Percentiles rank a stretch among this genome's conserved stretches.
Conservation (phyloP, 73 alveolate genomes). For the Diophrys sp. region DNA sequence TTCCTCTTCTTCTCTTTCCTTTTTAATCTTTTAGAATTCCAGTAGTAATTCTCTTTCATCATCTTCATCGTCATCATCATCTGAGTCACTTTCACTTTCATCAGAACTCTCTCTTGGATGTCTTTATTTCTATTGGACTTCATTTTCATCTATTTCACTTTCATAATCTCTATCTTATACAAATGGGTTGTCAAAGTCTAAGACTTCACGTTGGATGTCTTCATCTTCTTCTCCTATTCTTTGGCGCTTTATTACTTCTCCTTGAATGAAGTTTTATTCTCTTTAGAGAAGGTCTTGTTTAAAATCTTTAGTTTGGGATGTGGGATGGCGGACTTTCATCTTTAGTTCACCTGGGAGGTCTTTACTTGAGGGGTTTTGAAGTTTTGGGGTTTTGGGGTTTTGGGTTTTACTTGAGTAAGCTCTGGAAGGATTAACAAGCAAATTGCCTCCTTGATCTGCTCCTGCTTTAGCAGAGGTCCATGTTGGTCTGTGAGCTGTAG, state of each 20-base stretch:
- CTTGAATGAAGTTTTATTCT: background rate
- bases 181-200: no score
- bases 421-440: slow-evolving; percentile 78
- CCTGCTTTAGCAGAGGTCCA: slow-evolving; percentile 91
- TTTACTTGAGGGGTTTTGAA: no score
- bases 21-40: slow-evolving; percentile 88
- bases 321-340: slow-evolving; percentile 76
- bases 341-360: slow-evolving; percentile 90
- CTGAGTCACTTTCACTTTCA: no score
- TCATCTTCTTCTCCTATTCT: no score
- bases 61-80: slow-evolving; percentile 61
- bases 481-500: slow-evolving; percentile 98
- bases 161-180: no score
- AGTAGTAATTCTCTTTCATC: slow-evolving; percentile 80
- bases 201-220: no score
- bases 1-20: slow-evolving; percentile 87
- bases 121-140: no score
- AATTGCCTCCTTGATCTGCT: slow-evolving; percentile 77
- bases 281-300: background rate
- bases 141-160: no score
- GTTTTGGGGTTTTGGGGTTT: no score
- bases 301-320: slow-evolving; percentile 47
- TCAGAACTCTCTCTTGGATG: no score
- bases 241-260: no score
- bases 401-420: slow-evolving; percentile 73